Evolutionary conservation across 2,329 filamentous ascomycete genomes (phyloP), one percentile per base, ranked within the genome.

Genomic region (Colletotrichum musicola): DNA sequence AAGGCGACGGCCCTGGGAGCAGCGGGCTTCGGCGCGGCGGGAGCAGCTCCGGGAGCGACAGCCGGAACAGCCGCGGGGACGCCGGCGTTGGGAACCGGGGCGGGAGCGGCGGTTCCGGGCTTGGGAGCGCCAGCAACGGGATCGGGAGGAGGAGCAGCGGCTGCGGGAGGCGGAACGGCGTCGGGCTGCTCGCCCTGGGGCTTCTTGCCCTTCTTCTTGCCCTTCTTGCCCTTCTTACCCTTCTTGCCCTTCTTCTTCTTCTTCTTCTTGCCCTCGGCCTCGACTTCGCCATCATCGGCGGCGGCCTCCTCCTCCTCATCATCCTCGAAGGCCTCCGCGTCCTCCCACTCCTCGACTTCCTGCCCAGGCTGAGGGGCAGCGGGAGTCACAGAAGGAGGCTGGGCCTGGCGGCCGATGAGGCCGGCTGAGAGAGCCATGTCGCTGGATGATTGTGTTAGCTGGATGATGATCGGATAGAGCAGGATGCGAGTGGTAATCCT

Each of bases 191-290:
- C 35, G 46, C 54, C 62, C 27, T 44, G 10, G n/a, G 55, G 46
- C 55, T 64, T 64, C 62, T 64, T 59, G n/a, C 46, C 54, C 62
- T 63, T 63, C 64, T 68, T 69, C 62, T 66, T 64, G 27, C 64
- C 61, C 54, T 68, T 68, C 61, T 65, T 65, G 4, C 58, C 63
- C 50, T 68, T 68, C 61, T 67, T 67, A 2, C 63, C 64, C 54
- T 68, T 68, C 65, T 68, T 68, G 0, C 61, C 65, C 56, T 69
- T 69, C 62, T 69, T 69, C 16, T 57, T 57, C 59, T 64, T 64
- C 55, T 66, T 69, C 51, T 66, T 66, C 56, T 69, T 69, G 49
- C 49, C 50, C 25, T 61, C 27, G 4, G 62, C 66, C 4, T 69
- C 62, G 4, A 66, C 66, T 1, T 60, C 55, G 20, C 35, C 66